Evolutionary conservation across 768 basidiomycete genomes (phyloP).

Genomic region (Tephrocybe sp.): DNA sequence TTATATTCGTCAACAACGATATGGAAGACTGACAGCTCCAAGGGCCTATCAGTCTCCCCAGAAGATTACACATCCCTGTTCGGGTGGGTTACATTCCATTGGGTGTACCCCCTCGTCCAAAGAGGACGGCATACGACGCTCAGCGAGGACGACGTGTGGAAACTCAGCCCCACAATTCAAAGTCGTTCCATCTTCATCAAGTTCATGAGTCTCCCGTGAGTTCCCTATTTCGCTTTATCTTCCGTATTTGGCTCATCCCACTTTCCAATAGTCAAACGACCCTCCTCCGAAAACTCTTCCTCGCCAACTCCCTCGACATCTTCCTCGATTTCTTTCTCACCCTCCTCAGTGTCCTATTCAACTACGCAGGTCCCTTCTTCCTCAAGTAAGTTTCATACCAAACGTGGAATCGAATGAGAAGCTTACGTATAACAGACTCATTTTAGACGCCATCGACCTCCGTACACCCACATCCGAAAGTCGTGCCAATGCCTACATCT

Average conservation of each 20-base stretch:
- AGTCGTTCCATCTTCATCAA: constrained; percentile 63
- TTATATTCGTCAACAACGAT: no score
- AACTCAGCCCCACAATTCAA: constrained; percentile 64
- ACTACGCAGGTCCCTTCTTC: constrained; percentile 83
- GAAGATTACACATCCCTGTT: constrained; percentile 76
- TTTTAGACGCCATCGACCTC: constrained; percentile 54
- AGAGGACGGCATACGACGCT: constrained; percentile 53
- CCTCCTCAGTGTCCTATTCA: constrained; percentile 65
- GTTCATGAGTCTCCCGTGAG: constrained; percentile 39
- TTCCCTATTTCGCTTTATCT: not conserved
- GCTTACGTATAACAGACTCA: constrained; percentile 34
- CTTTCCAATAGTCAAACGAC: constrained; percentile 30
- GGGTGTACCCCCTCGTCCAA: constrained; percentile 66
- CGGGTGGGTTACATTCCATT: constrained; percentile 70
- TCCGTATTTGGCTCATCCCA: constrained; percentile 12
- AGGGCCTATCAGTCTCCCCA: constrained; percentile 58
- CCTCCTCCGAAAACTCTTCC: constrained; percentile 40
- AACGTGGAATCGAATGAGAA: no score
- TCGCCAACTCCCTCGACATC: constrained; percentile 46
- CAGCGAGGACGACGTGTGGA: constrained; percentile 70
- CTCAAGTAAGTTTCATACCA: constrained; percentile 49
- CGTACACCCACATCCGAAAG: constrained; percentile 45
- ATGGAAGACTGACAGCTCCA: no score
- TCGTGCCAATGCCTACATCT: constrained; percentile 67
- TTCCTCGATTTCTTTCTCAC: constrained; percentile 67